phyloP scores from a whole-genome alignment of 2,329 filamentous ascomycete species.

The Exophiala oligosperma region DNA sequence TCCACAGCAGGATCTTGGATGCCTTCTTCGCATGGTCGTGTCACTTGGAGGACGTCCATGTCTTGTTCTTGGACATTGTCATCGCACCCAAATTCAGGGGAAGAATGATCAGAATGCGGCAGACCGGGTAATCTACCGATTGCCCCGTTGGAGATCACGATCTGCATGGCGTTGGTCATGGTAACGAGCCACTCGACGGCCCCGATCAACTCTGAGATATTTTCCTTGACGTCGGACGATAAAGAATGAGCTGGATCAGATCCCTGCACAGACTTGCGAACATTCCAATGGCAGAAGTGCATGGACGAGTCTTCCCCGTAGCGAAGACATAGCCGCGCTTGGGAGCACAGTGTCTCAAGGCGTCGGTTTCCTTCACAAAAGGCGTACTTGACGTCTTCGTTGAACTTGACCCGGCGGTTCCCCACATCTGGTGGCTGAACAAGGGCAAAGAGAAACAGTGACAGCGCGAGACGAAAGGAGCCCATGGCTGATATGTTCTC shows the following conservation, averaged over 20 bases:
- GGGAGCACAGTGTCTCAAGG: not conserved
- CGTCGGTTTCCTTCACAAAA: constrained; percentile 1
- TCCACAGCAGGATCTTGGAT: too few species aligned
- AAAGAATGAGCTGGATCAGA: too few species aligned
- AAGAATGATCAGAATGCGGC: too few species aligned
- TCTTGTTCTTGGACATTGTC: too few species aligned
- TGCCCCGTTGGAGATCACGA: not conserved
- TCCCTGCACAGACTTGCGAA: too few species aligned
- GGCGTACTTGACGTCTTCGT: not conserved
- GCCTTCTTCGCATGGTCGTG: too few species aligned
- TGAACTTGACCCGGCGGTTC: not conserved
- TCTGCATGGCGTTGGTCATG: not conserved
- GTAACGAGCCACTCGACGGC: not conserved
- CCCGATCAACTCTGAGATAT: not conserved
- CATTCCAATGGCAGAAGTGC: too few species aligned
- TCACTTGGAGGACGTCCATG: too few species aligned
- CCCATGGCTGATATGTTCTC: constrained; percentile 7
- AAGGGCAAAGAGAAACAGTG: constrained; percentile 3
- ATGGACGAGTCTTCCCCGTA: too few species aligned
- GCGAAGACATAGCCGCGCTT: not conserved
- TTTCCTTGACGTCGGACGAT: not conserved
- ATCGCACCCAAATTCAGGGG: too few species aligned
- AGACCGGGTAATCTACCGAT: not conserved
- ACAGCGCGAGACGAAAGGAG: constrained; percentile 2
- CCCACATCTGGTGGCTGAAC: not conserved